Evolutionary conservation across 148 eudicot genomes (phyloP).

Genomic region (Mesembryanthemum crystallinum): DNA sequence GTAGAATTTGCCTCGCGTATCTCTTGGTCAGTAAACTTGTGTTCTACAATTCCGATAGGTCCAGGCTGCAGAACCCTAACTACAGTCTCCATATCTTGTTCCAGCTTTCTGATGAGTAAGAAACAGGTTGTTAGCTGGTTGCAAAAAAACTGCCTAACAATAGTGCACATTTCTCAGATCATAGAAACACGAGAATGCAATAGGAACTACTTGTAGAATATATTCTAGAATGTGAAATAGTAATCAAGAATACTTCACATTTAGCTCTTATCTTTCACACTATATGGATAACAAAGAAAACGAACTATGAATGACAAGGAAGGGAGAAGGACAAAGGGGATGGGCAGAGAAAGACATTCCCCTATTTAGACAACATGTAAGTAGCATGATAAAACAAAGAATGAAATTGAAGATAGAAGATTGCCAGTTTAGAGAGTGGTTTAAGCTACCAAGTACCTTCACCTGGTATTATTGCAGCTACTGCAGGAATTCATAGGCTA

Average conservation of each 20-base stretch:
- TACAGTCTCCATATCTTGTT: constrained; percentile 89
- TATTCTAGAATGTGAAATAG: too few species aligned
- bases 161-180: neutral
- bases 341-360: neutral
- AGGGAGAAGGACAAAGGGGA: neutral
- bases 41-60: constrained; percentile 83
- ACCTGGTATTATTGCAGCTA: too few species aligned
- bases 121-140: neutral
- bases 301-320: neutral
- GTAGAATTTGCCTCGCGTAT: constrained; percentile 57
- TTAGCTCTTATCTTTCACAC: neutral
- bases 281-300: neutral
- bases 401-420: neutral
- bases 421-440: too few species aligned
- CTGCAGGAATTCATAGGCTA: too few species aligned
- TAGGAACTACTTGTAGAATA: too few species aligned
- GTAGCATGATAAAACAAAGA: neutral
- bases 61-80: constrained; percentile 85
- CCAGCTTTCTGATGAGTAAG: constrained; percentile 64
- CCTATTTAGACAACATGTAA: neutral
- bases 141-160: neutral
- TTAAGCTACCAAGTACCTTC: too few species aligned
- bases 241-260: neutral
- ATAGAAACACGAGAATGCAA: neutral
- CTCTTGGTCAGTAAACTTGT: constrained; percentile 82